These are phyloP conservation scores for Aspergillus novofumigatus DNA, from an alignment of 2,329 filamentous ascomycete genomes.

Conservation along the genomic window DNA sequence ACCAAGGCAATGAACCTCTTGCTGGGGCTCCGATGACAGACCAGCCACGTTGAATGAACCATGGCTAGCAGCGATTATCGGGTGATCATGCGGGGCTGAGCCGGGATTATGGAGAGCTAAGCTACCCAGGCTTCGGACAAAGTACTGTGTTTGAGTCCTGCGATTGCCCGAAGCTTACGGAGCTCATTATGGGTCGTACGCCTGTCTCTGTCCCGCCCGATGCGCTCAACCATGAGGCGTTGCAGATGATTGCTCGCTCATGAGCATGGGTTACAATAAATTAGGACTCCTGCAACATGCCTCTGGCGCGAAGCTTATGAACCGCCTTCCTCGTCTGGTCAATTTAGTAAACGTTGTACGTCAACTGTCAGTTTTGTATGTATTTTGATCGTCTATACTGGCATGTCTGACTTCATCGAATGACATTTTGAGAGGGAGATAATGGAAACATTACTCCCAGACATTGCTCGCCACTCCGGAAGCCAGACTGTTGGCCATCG, in stretches of 20 bases:
- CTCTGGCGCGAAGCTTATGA: neutral
- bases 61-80: neutral
- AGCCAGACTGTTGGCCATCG: conserved; percentile 40
- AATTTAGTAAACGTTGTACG: neutral
- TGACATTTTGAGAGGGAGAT: neutral
- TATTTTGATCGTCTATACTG: too few relatives aligned
- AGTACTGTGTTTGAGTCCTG: neutral
- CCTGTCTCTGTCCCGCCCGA: neutral
- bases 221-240: too few relatives aligned
- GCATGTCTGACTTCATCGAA: too few relatives aligned
- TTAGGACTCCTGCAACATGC: neutral
- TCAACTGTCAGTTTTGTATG: too few relatives aligned
- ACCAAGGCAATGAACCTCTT: neutral
- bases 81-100: neutral
- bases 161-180: neutral
- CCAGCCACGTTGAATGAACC: neutral
- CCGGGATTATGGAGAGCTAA: neutral
- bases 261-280: neutral
- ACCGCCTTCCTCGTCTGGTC: neutral
- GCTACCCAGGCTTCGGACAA: neutral
- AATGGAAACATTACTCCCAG: neutral
- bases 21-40: neutral
- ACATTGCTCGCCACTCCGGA: neutral
- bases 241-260: neutral
- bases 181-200: neutral